Conservation (phyloP, 2,329 filamentous ascomycete genomes). For the Claviceps purpurea region DNA sequence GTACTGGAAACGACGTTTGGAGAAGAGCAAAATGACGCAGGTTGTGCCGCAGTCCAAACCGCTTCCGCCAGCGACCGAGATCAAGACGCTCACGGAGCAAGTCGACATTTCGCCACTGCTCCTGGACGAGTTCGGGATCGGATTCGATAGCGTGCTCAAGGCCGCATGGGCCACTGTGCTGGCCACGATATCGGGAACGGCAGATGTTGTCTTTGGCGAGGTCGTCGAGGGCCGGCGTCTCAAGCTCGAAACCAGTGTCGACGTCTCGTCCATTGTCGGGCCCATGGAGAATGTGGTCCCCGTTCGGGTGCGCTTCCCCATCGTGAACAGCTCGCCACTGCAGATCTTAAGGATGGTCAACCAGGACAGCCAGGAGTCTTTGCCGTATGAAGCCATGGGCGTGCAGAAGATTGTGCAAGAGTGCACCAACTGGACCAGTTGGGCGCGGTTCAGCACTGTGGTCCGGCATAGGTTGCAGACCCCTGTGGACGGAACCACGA, state of each 20-base stretch:
- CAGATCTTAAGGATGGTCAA: constrained; percentile 36
- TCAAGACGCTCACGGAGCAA: constrained; percentile 26
- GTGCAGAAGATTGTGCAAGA: constrained; percentile 36
- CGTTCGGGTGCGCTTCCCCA: constrained; percentile 33
- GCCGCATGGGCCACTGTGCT: constrained; percentile 45
- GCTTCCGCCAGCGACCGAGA: constrained; percentile 22
- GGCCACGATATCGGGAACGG: constrained; percentile 31
- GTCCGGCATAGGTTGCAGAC: constrained; percentile 32
- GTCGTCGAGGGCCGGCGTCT: constrained; percentile 34
- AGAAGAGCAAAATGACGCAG: constrained; percentile 32
- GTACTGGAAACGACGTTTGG: constrained; percentile 33
- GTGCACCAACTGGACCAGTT: constrained; percentile 41
- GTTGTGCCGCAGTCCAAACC: constrained; percentile 29
- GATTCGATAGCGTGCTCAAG: constrained; percentile 40
- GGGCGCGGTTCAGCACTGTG: constrained; percentile 40
- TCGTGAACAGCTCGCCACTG: constrained; percentile 29
- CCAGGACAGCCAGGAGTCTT: constrained; percentile 31
- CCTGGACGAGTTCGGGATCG: constrained; percentile 29
- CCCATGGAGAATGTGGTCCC: constrained; percentile 34
- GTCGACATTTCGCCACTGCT: constrained; percentile 23
- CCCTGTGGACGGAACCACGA: constrained; percentile 22
- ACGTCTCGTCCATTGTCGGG: constrained; percentile 38
- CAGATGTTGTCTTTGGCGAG: constrained; percentile 45
- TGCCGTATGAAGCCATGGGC: constrained; percentile 37
- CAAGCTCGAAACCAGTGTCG: constrained; percentile 33